phyloP scores from a whole-genome alignment of 2,329 filamentous ascomycete species.

The Trichoderma lentiforme region DNA sequence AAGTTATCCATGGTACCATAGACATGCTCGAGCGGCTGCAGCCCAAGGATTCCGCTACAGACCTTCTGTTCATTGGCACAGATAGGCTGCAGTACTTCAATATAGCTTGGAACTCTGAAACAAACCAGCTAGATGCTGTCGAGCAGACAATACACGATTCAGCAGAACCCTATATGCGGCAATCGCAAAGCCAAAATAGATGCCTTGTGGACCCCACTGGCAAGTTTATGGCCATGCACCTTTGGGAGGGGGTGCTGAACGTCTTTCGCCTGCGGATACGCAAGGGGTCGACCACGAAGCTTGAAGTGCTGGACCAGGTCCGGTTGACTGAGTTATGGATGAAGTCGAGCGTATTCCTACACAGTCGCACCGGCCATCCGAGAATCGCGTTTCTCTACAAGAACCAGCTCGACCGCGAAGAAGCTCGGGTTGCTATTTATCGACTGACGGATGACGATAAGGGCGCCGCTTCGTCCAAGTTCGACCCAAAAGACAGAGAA shows the following conservation, averaged over 20 bases:
- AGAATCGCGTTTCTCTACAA: slow-evolving; percentile 59
- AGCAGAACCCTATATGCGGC: slow-evolving; percentile 61
- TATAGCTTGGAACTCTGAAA: slow-evolving; percentile 70
- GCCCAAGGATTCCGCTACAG: slow-evolving; percentile 68
- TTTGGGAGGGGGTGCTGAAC: slow-evolving; percentile 59
- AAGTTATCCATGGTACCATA: slow-evolving; percentile 78
- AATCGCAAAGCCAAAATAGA: slow-evolving; percentile 78
- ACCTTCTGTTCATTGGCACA: slow-evolving; percentile 90
- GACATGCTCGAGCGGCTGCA: slow-evolving; percentile 79
- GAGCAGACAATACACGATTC: slow-evolving; percentile 51
- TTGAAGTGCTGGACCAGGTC: slow-evolving; percentile 53
- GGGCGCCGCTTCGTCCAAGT: slow-evolving; percentile 50
- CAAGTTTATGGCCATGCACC: slow-evolving; percentile 53
- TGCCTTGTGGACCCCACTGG: slow-evolving; percentile 81
- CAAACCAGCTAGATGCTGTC: slow-evolving; percentile 48
- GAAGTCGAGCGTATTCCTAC: slow-evolving; percentile 55
- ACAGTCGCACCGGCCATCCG: slow-evolving; percentile 57
- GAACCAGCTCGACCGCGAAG: slow-evolving; percentile 47
- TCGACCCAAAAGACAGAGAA: slow-evolving; percentile 57
- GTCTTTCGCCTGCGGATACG: slow-evolving; percentile 49
- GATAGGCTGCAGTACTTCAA: slow-evolving; percentile 90
- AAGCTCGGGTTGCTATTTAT: slow-evolving; percentile 57
- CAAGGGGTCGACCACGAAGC: slow-evolving; percentile 42
- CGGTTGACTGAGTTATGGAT: slow-evolving; percentile 59
- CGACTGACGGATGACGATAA: slow-evolving; percentile 57